Conservation (phyloP, 2,329 filamentous ascomycete genomes). For the Trichothecium sympodiale region DNA sequence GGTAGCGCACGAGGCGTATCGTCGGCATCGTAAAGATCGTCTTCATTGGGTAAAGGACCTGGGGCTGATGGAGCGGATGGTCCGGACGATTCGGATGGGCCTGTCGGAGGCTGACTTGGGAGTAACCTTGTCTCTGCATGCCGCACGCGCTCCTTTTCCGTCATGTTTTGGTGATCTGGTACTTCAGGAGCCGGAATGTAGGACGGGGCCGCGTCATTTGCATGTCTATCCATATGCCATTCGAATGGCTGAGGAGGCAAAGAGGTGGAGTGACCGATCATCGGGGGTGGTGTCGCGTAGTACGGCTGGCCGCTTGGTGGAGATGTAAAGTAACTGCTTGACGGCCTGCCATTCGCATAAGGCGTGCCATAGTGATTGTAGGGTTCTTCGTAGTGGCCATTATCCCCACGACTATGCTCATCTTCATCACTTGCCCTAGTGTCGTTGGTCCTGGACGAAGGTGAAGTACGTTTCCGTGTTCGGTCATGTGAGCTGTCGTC, state of each 20-base stretch:
- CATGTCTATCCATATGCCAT: constrained; percentile 4
- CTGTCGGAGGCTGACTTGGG: constrained; percentile 57
- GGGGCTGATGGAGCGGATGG: background rate
- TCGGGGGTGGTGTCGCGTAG: constrained; percentile 3
- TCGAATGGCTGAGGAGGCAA: constrained; percentile 6
- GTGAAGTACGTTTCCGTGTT: constrained; percentile 12
- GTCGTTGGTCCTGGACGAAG: constrained; percentile 14
- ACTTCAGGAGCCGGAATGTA: constrained; percentile 51
- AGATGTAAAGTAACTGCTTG: constrained; percentile 14
- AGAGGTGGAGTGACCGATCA: background rate
- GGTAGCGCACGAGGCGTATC: constrained; percentile 19
- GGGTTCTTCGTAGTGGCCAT: constrained; percentile 10
- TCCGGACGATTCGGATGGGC: constrained; percentile 5
- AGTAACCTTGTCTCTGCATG: constrained; percentile 69
- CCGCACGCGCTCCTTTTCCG: constrained; percentile 73
- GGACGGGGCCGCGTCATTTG: constrained; percentile 23
- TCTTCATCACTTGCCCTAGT: constrained; percentile 21
- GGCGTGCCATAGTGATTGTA: constrained; percentile 9
- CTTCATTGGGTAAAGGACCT: constrained; percentile 20
- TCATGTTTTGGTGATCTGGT: constrained; percentile 48
- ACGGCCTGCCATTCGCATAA: constrained; percentile 8
- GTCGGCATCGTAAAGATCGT: constrained; percentile 40
- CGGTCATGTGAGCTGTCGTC: constrained; percentile 51
- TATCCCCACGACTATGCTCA: constrained; percentile 13
- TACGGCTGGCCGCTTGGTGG: constrained; percentile 17